Conservation (phyloP, 1,284 basidiomycete genomes). For the Trichosporon asahii region DNA sequence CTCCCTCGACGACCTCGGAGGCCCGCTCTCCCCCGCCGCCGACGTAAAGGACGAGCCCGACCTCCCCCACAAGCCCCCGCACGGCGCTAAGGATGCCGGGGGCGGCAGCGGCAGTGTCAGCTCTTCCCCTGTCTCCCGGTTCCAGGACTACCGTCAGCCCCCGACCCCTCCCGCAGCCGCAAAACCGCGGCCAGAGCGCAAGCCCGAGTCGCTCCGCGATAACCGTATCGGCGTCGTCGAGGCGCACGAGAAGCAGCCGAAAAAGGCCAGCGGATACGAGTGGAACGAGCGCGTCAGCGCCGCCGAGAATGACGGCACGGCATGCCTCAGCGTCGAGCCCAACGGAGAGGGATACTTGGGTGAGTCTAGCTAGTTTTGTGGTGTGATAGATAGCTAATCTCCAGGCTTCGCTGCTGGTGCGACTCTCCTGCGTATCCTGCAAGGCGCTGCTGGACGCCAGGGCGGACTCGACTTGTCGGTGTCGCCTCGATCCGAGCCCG, state of each 20-base stretch:
- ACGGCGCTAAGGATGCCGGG: not conserved
- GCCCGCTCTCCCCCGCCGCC: not conserved
- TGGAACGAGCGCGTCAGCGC: conserved; percentile 25
- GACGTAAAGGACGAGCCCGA: conserved; percentile 9
- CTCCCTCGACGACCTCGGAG: conserved; percentile 13
- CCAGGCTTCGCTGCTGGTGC: conserved; percentile 30
- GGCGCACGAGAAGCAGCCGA: conserved; percentile 20
- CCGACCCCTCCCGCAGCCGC: conserved; percentile 11
- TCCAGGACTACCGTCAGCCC: conserved; percentile 2
- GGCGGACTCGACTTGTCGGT: not conserved
- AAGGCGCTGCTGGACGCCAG: conserved; percentile 13
- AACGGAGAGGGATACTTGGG: conserved; percentile 30
- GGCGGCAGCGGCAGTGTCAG: not conserved
- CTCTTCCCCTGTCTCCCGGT: conserved; percentile 5
- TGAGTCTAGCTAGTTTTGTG: not conserved
- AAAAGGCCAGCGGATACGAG: conserved; percentile 25
- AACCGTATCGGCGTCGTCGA: conserved; percentile 15
- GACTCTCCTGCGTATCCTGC: conserved; percentile 29
- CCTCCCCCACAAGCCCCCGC: conserved; percentile 6
- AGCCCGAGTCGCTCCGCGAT: not conserved
- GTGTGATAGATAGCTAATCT: not conserved
- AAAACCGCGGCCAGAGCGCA: not conserved
- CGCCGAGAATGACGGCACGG: conserved; percentile 29
- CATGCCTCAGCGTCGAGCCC: conserved; percentile 26
- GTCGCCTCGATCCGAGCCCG: not conserved